A percentile compares a stretch with the other conserved stretches of the same genome.
These are phyloP conservation scores for Aspergillus funiculosus DNA, from an alignment of 495 filamentous ascomycete genomes.

Conservation along the genomic window DNA sequence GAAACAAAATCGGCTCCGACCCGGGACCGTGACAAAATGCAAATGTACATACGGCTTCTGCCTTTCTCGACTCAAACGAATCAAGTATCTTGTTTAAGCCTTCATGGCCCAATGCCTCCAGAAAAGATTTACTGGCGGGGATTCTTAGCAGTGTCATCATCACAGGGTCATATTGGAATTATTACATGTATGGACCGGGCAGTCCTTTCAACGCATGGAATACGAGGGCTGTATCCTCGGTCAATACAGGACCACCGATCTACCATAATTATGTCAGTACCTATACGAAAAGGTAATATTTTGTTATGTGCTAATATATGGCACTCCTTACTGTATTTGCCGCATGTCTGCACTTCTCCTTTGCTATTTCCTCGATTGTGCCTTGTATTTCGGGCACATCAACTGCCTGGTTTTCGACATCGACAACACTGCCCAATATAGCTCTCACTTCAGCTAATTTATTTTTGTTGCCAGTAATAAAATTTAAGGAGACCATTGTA, in stretches of 20 bases:
- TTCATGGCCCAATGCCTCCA: slow-evolving; percentile 70
- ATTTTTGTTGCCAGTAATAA: slow-evolving; percentile 94
- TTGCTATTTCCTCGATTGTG: slow-evolving; percentile 81
- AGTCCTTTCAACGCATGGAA: slow-evolving; percentile 84
- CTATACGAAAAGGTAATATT: no score
- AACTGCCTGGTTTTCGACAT: slow-evolving; percentile 64
- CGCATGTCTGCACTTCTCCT: slow-evolving; percentile 78
- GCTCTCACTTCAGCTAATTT: slow-evolving; percentile 83
- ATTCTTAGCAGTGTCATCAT: slow-evolving; percentile 3
- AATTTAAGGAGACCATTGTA: slow-evolving; percentile 54
- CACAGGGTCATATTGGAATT: not conserved
- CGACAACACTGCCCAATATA: slow-evolving; percentile 70
- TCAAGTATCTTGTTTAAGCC: slow-evolving; percentile 88
- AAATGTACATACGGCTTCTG: slow-evolving; percentile 94
- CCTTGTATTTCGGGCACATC: slow-evolving; percentile 90
- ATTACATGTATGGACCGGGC: slow-evolving; percentile 95
- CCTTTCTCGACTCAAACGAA: slow-evolving; percentile 81
- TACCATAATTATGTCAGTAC: slow-evolving; percentile 30
- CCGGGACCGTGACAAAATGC: slow-evolving; percentile 83
- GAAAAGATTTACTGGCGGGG: slow-evolving; percentile 76
- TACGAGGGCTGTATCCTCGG: slow-evolving; percentile 92
- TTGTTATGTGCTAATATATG: not conserved
- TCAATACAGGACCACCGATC: slow-evolving; percentile 82
- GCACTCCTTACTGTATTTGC: slow-evolving; percentile 32
- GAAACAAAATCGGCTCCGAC: slow-evolving; percentile 79